Percentiles rank a stretch among this genome's conserved stretches.
Evolutionary conservation across 1,139 yeast species (phyloP).

Genomic region (Yamadazyma trypodendri): DNA sequence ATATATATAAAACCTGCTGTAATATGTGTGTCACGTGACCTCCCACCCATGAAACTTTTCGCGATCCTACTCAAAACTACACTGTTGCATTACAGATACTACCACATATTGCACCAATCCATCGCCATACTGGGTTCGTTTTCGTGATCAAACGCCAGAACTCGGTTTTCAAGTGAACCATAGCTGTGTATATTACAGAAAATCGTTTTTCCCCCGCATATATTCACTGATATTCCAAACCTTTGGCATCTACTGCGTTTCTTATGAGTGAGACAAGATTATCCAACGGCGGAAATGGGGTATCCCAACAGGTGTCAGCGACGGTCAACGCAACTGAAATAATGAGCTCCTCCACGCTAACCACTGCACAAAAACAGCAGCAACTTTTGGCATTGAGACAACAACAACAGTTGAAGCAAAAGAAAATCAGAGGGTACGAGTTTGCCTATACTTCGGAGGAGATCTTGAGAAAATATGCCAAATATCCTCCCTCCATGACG

Average conservation of each 20-base stretch:
- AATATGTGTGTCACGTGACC: constrained; percentile 1
- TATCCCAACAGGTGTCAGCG: background rate
- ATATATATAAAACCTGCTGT: background rate
- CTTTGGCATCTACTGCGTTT: no score
- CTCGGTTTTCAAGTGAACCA: background rate
- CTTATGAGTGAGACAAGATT: constrained; percentile 1
- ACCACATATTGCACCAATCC: background rate
- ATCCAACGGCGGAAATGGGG: background rate
- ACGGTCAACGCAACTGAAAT: background rate
- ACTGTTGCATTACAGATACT: background rate
- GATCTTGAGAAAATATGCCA: constrained; percentile 73
- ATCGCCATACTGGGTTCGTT: background rate
- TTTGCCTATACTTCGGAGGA: constrained; percentile 74
- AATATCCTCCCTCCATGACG: constrained; percentile 78
- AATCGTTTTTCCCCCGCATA: background rate
- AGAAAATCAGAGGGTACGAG: constrained; percentile 43
- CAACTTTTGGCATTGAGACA: constrained; percentile 20
- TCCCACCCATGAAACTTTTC: background rate
- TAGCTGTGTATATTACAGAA: no score
- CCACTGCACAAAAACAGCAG: constrained; percentile 8
- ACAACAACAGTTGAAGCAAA: constrained; percentile 38
- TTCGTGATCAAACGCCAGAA: background rate
- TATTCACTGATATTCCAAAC: background rate
- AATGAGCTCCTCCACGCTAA: background rate
- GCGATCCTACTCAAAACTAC: background rate